Base-by-base conservation (phyloP, 768 basidiomycete genomes). In the Xerocomellus chrysenteron region DNA sequence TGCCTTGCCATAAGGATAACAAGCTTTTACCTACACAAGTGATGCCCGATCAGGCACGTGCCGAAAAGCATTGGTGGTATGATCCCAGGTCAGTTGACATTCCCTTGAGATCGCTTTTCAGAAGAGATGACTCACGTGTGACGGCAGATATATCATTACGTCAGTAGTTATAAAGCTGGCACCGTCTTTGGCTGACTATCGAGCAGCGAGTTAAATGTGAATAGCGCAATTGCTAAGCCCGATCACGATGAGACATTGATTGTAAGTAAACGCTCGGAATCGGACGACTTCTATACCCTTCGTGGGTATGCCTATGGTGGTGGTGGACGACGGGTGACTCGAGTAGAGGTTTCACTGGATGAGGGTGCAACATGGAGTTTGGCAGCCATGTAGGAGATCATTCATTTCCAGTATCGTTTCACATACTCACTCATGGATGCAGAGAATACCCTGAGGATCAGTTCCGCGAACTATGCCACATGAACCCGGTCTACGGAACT, bases 241-340 rank as follows among this genome's bases (percentile, higher is more conserved):
- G 79, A 75, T 26, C 85, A 87, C 64, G 73, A 78, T 37, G 85
- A 86, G 56, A 68, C 61, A 26, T 52, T 82, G 8, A 13, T 35
- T 21, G 41, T 68, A 9, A 54, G 52, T 5, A 55, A 61, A 40
- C 32, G 19, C 37, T 50, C 44, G 12, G 19, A 54, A 35, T 52
- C 50, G n/a, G 41, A 56, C 44, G 46, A 46, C 16, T 14, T 39
- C 28, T 86, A 85, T 62, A 64, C 64, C 5, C 42, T 82, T 39
- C 70, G 74, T 50, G 85, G 85, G 5, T 87, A 86, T 52, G 85
- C 84, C 3, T 87, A 87, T 64, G 74, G 77, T 26, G 85, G 85
- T 12, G 84, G 85, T 7, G 84, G 84, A 4, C 74, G 81, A 9
- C 74, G 84, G 17, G 73, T 87, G 19, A 80, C 78, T 4, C 76